A percentile compares a stretch with the other conserved stretches of the same genome.
Evolutionary conservation across 2,329 filamentous ascomycete species (phyloP).

Genomic region (Cylindrodendrum hubeiense): DNA sequence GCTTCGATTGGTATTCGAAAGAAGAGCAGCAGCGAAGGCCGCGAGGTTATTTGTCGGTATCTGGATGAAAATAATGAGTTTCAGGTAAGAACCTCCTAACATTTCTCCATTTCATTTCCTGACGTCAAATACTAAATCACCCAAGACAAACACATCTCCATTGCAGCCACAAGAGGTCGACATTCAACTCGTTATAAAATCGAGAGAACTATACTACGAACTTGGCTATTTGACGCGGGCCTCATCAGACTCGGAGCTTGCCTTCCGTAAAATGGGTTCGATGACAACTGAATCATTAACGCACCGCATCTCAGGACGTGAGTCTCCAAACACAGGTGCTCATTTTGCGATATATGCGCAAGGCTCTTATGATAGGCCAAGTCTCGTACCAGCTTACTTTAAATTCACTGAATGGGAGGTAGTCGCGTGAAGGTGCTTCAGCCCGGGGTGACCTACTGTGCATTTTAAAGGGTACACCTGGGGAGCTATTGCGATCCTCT

Average conservation of each 20-base stretch:
- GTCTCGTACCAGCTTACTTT: neutral
- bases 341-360: neutral
- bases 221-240: neutral
- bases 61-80: neutral
- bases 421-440: neutral
- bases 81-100: neutral
- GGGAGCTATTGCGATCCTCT: too few relatives aligned
- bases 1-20: neutral
- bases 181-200: neutral
- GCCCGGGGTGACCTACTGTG: neutral
- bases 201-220: neutral
- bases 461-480: too few relatives aligned
- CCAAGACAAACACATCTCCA: neutral
- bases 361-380: neutral
- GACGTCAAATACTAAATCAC: neutral
- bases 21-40: neutral
- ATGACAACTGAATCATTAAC: neutral
- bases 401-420: neutral
- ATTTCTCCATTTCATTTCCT: too few relatives aligned
- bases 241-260: neutral
- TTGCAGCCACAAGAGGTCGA: neutral
- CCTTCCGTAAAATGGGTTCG: neutral
- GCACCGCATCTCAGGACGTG: neutral
- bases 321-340: neutral
- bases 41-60: neutral